phyloP scores from a whole-genome alignment of 768 basidiomycete genomes.

The Naganishia vaughanmartiniae region DNA sequence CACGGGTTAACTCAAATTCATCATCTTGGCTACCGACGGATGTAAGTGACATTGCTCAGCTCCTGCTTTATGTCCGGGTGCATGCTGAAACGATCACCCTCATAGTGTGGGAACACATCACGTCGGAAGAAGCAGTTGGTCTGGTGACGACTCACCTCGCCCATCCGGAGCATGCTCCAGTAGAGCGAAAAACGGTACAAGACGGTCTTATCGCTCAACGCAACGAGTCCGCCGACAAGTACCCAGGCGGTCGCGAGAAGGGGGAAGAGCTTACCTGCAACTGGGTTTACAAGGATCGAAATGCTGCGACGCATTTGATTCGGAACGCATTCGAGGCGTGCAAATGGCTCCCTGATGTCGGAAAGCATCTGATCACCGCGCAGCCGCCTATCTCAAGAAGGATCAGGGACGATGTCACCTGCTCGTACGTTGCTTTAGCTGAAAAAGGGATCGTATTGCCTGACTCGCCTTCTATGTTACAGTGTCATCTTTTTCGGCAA shows the following conservation, averaged over 20 bases:
- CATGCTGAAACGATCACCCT: not conserved
- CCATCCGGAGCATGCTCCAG: conserved; percentile 33
- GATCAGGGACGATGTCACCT: too few species aligned
- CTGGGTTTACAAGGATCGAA: conserved; percentile 47
- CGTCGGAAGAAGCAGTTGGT: conserved; percentile 47
- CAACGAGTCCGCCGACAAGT: not conserved
- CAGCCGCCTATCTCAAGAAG: too few species aligned
- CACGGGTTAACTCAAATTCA: conserved; percentile 43
- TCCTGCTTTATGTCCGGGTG: not conserved
- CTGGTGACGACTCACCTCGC: conserved; percentile 42
- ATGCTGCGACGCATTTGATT: conserved; percentile 51
- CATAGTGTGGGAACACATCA: conserved; percentile 47
- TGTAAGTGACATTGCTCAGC: not conserved
- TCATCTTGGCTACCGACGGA: conserved; percentile 49
- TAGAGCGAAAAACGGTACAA: conserved; percentile 7
- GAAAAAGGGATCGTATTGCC: too few species aligned
- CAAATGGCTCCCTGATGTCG: too few species aligned
- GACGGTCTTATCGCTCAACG: not conserved
- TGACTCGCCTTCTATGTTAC: too few species aligned
- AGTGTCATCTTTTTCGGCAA: too few species aligned
- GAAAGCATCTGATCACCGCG: too few species aligned
- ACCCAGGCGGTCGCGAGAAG: conserved; percentile 5
- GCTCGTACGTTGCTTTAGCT: too few species aligned
- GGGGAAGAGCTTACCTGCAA: not conserved
- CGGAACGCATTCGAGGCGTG: conserved; percentile 39